Evolutionary conservation across 352 stramenopile genomes (phyloP).

Genomic region (Globisporangium cystogenes): DNA sequence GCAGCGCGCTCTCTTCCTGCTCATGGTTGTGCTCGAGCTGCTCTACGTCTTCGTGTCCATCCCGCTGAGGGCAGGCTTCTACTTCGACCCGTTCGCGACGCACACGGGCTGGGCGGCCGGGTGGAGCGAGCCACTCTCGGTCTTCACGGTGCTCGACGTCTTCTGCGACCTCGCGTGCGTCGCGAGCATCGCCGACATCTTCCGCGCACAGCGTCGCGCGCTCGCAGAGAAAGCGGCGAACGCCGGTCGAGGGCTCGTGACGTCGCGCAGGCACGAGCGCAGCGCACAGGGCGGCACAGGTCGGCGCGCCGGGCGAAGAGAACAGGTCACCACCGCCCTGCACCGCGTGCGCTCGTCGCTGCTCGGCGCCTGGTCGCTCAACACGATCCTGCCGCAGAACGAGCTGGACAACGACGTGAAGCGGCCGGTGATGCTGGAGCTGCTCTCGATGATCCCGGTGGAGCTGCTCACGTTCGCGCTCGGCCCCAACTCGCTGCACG

Average conservation of each 20-base stretch:
- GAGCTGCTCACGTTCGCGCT: constrained; percentile 38
- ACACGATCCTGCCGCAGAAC: constrained; percentile 38
- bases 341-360: constrained; percentile 26
- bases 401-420: constrained; percentile 27
- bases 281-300: neutral
- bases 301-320: neutral
- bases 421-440: constrained; percentile 34
- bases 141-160: constrained; percentile 44
- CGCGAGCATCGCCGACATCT: constrained; percentile 47
- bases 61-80: constrained; percentile 33
- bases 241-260: constrained; percentile 12
- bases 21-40: constrained; percentile 20
- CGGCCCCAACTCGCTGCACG: constrained; percentile 47
- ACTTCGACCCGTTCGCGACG: constrained; percentile 29
- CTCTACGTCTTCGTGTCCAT: constrained; percentile 37
- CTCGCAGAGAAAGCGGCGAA: constrained; percentile 31
- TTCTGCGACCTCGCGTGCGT: constrained; percentile 40
- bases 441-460: constrained; percentile 40
- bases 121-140: constrained; percentile 43
- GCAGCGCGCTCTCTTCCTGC: constrained; percentile 16
- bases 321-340: constrained; percentile 13
- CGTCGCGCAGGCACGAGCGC: constrained; percentile 10
- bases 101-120: constrained; percentile 4
- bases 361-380: constrained; percentile 51
- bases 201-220: constrained; percentile 27